Base-by-base conservation (phyloP, 176 grass and related monocot genomes). In the Paspalum notatum region DNA sequence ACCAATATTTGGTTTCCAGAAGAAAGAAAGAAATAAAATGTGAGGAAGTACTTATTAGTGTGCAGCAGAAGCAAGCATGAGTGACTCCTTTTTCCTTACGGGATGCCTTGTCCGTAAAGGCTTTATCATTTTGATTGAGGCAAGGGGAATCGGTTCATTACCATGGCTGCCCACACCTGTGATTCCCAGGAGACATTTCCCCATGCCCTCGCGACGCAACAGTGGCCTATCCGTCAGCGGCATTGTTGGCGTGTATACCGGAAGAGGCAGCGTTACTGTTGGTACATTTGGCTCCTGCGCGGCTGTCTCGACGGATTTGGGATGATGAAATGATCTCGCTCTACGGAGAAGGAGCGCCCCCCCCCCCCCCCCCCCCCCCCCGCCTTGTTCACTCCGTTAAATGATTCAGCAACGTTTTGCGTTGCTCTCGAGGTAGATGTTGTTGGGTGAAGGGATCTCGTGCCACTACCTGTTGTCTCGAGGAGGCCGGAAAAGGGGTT, bases 61-160 rank as follows among this genome's bases (percentile, higher is more conserved):
- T 91, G 67, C 72, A n/a, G 5, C 27, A 54, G 61, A 91, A 82
- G 85, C 82, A 78, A 82, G 18, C 66, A 75, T 44, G 85, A 63
- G 78, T 65, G 81, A 18, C 59, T 68, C 18, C 57, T 65, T 85
- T 85, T 85, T 71, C 66, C 72, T 47, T 11, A 25, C n/a, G 42
- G 50, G 72, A 17, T 85, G 53, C 18, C 89, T 78, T 91, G 58
- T 74, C 52, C 57, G 5, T 42, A 91, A 87, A 85, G 77, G 51
- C 14, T 77, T 81, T 68, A 74, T 73, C 71, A 78, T 81, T 66
- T 78, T 77, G 39, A 68, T 78, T 77, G 39, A 68, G 71, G 81
- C 38, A 71, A 87, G 15, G 39, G 20, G 20, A 1, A 22, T 7
- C n/a, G 17, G 69, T 56, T 89, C 57, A 71, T 71, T 32, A 32